Percentiles rank a stretch among this genome's conserved stretches.
Conservation (phyloP, 257 asterid species). For the Fraxinus anomala region DNA sequence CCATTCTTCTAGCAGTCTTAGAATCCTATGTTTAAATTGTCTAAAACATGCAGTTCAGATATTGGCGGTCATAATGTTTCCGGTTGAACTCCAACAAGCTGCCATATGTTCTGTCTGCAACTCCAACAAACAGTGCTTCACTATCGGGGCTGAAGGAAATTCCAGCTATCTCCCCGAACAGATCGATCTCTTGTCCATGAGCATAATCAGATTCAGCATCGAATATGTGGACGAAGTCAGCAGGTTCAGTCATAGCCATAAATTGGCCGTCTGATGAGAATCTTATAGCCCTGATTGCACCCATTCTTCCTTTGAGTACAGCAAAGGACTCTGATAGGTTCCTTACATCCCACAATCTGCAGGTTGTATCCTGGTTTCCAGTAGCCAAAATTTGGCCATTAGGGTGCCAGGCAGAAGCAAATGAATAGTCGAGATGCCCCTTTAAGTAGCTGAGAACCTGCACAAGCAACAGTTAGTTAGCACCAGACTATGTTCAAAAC, state of each 20-base stretch:
- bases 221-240: constrained; percentile 75
- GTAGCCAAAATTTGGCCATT: constrained; percentile 72
- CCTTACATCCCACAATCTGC: constrained; percentile 82
- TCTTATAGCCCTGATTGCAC: constrained; percentile 62
- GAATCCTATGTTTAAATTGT: not conserved
- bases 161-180: constrained; percentile 79
- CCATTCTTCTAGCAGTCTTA: not conserved
- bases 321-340: constrained; percentile 61
- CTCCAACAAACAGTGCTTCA: constrained; percentile 69
- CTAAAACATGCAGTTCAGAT: constrained; percentile 47
- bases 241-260: constrained; percentile 89
- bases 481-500: not conserved
- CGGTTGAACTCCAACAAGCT: constrained; percentile 70
- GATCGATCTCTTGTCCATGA: constrained; percentile 63
- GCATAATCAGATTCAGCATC: constrained; percentile 49
- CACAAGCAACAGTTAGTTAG: constrained; percentile 6
- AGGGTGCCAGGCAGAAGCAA: constrained; percentile 91
- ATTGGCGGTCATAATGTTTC: constrained; percentile 33
- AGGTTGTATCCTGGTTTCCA: constrained; percentile 83
- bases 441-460: constrained; percentile 57
- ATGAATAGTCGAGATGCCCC: constrained; percentile 76
- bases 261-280: constrained; percentile 70
- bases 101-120: constrained; percentile 73
- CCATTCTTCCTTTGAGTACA: constrained; percentile 72
- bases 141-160: constrained; percentile 70